Conservation (phyloP, 2,329 filamentous ascomycete species). For the Aspergillus proliferans region DNA sequence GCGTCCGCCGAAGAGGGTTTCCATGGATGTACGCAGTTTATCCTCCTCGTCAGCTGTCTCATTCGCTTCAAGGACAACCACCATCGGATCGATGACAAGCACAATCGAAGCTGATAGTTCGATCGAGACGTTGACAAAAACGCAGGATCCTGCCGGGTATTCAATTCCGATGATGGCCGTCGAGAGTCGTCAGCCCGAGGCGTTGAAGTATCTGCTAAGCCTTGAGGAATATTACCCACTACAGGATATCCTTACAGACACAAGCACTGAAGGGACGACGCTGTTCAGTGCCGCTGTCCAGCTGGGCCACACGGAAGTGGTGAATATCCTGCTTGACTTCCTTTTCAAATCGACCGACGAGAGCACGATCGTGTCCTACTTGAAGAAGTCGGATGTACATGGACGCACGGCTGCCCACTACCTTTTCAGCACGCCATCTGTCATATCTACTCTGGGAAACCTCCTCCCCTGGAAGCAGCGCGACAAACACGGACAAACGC, state of each 20-base stretch:
- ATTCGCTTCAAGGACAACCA: conserved; percentile 71
- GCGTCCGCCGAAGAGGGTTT: conserved; percentile 68
- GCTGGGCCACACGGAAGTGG: conserved; percentile 66
- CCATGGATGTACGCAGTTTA: conserved; percentile 82
- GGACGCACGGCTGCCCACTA: conserved; percentile 93
- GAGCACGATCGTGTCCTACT: conserved; percentile 58
- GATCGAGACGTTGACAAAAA: conserved; percentile 56
- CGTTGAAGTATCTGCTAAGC: conserved; percentile 72
- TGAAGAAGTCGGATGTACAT: conserved; percentile 71
- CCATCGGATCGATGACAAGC: conserved; percentile 66
- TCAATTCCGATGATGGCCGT: conserved; percentile 85
- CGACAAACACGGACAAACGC: conserved; percentile 97
- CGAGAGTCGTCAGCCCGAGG: conserved; percentile 62
- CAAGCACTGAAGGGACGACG: conserved; percentile 84
- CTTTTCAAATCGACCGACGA: conserved; percentile 54
- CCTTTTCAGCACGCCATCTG: conserved; percentile 78
- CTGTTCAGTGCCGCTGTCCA: conserved; percentile 87
- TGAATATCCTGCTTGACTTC: conserved; percentile 68
- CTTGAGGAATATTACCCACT: conserved; percentile 69
- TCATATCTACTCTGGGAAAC: conserved; percentile 71
- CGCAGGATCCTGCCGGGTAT: conserved; percentile 63
- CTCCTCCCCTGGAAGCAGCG: conserved; percentile 82
- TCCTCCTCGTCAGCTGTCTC: conserved; percentile 82
- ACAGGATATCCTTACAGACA: conserved; percentile 68
- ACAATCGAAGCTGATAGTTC: conserved; percentile 80